Evolutionary conservation across 176 grass and related monocot species (phyloP), one percentile per base, ranked within the genome.

Genomic region (Carex parvula): DNA sequence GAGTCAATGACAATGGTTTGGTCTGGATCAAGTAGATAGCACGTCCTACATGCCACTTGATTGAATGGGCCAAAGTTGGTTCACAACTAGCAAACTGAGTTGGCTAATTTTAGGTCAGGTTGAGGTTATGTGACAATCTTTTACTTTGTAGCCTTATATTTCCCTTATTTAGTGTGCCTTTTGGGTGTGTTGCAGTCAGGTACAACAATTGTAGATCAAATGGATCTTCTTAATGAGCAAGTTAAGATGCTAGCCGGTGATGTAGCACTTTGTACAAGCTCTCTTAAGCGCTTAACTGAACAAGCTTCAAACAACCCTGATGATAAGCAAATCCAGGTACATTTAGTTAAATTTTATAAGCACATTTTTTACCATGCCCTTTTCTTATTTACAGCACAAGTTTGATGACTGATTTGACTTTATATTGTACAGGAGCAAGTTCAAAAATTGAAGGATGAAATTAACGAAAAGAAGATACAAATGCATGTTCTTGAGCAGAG

Each of bases 221-320:
- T 98, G 80, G 95, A 98, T 90, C 95, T 98, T 91, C 91, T 98
- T 20, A 87, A 90, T 62, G 95, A 98, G 80, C 95, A 95, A 84
- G 91, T 98, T 60, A 98, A 98, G 87, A 98, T 95, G 95, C 75
- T 95, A 37, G 89, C 91, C 44, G 95, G 95, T 52, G 95, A 98
- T 86, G 88, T 95, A 71, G 95, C 95, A 86, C 69, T 98, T 64
- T 94, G 92, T 85, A 95, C 92, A 76, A 98, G 95, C 80, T 91
- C 95, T 75, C 92, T 98, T 82, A 98, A 98, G 87, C 92, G 95
- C 33, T 54, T 98, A 16, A 89, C 83, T 76, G 92, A 98, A 74
- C 92, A 95, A 89, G 92, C 91, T 42, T 73, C 59, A 41, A 91
- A 84, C 59, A 84, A 89, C 18, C 92, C 95, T 84, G 86, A 87